These are phyloP conservation scores for Trichoderma breve DNA, from an alignment of 2,329 filamentous ascomycete species.

Conservation along the genomic window DNA sequence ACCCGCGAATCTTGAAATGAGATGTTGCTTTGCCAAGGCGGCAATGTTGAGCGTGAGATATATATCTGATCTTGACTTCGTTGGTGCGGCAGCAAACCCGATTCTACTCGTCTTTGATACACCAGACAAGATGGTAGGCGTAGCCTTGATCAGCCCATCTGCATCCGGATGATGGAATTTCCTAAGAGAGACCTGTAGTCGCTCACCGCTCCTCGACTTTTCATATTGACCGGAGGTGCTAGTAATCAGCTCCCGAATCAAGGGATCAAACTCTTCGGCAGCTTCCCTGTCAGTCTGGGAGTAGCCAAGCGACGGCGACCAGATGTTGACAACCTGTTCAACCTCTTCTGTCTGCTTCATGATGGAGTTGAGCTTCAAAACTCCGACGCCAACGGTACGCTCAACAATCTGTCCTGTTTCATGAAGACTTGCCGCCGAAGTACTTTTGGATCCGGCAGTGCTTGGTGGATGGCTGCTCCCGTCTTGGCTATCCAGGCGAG, in stretches of 20 bases:
- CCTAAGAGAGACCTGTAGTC: conserved; percentile 75
- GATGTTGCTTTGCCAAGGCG: conserved; percentile 71
- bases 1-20: conserved; percentile 66
- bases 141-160: conserved; percentile 77
- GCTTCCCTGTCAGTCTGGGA: conserved; percentile 54
- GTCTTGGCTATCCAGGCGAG: conserved; percentile 44
- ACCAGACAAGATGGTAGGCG: conserved; percentile 81
- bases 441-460: conserved; percentile 52
- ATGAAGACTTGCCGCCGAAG: conserved; percentile 1
- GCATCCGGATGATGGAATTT: conserved; percentile 76
- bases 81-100: conserved; percentile 89
- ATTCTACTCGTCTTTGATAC: conserved; percentile 82
- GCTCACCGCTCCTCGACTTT: conserved; percentile 69
- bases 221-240: conserved; percentile 73
- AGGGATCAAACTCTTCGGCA: conserved; percentile 66
- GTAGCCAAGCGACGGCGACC: conserved; percentile 60
- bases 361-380: conserved; percentile 71
- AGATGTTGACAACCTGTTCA: conserved; percentile 75
- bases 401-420: conserved; percentile 34
- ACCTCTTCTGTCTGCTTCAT: conserved; percentile 69
- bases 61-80: conserved; percentile 86
- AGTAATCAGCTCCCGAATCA: conserved; percentile 71
- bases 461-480: conserved; percentile 46
- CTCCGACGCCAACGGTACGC: conserved; percentile 72
- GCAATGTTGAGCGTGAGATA: conserved; percentile 84